Evolutionary conservation across 768 basidiomycete genomes (phyloP), one percentile per base, ranked within the genome.

Genomic region (Fibroporia radiculosa): DNA sequence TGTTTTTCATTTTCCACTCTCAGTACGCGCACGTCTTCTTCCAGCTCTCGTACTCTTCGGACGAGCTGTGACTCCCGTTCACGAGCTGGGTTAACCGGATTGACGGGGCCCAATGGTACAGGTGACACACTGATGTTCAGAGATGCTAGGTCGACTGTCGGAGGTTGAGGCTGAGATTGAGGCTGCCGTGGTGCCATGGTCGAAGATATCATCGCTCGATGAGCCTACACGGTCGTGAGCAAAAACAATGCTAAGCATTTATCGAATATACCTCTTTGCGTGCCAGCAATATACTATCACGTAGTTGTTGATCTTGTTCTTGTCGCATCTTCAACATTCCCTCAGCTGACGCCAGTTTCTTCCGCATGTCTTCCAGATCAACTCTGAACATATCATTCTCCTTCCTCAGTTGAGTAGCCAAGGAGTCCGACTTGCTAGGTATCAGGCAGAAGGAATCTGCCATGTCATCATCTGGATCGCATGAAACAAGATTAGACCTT

Each of bases 401-500:
- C 58, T 73, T 78, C 60, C 74, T 77, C 26, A 88, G 64, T 1
- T 62, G 61, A 14, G 68, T 60, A 3, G 69, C 61, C 24, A 77
- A 65, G 5, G 73, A 60, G 40, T 80, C 80, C 23, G 74, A 63
- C 25, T 74, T 78, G 5, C 77, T 74, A 0, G 87, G 82, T 37
- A 91, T 74, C 27, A 91, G 58, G 52, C 73, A 86, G 58, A 89
- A 90, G 0, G 87, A 90, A 51, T 85, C 88, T 1, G 87, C 82
- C 45, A 87, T 71, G 25, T 85, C 81, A 51, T 82, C 77, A 23
- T 72, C 80, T 77, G 52, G 26, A 24, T 28, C 19, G 13, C 40
- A 34, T 27, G 33, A 42, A 27, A 33, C 25, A 45, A 34, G 18
- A 45, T 24, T 18, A 23, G 5, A 24, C 4, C 20, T 40, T 3